Conservation (phyloP, 768 basidiomycete species). For the Panus rudis region DNA sequence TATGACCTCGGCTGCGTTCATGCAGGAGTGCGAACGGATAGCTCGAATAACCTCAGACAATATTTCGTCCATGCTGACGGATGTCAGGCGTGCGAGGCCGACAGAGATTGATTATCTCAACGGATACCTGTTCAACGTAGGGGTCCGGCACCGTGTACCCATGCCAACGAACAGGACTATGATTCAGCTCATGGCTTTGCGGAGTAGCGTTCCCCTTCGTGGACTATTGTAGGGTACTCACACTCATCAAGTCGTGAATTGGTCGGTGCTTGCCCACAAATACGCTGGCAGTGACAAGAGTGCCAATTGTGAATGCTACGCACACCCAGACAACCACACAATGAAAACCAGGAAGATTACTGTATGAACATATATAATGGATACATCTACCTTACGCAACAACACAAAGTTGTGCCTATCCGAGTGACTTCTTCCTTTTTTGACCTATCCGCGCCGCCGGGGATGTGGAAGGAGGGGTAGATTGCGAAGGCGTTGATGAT, state of each 20-base stretch:
- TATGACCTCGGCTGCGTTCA: conserved; percentile 39
- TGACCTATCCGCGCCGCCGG: conserved; percentile 33
- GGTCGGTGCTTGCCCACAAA: too few relatives aligned
- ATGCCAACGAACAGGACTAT: conserved; percentile 55
- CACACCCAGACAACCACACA: not conserved
- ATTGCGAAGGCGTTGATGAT: conserved; percentile 8
- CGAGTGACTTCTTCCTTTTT: conserved; percentile 49
- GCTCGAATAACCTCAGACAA: conserved; percentile 54
- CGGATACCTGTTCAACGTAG: conserved; percentile 70
- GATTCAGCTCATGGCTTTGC: conserved; percentile 52
- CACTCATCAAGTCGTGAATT: too few relatives aligned
- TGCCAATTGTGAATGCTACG: too few relatives aligned
- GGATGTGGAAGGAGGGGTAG: too few relatives aligned
- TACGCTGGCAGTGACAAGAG: too few relatives aligned
- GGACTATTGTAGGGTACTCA: too few relatives aligned
- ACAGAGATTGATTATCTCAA: conserved; percentile 84
- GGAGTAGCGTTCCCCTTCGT: conserved; percentile 38
- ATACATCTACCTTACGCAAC: not conserved
- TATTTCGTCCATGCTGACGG: conserved; percentile 75
- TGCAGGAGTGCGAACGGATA: conserved; percentile 52
- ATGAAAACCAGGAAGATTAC: not conserved
- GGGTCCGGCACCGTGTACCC: conserved; percentile 43
- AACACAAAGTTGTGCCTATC: conserved; percentile 15
- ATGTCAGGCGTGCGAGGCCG: conserved; percentile 49
- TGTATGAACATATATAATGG: not conserved